Evolutionary conservation across 2,329 filamentous ascomycete species (phyloP), one percentile per base, ranked within the genome.

Genomic region (Neoascochyta sp.): DNA sequence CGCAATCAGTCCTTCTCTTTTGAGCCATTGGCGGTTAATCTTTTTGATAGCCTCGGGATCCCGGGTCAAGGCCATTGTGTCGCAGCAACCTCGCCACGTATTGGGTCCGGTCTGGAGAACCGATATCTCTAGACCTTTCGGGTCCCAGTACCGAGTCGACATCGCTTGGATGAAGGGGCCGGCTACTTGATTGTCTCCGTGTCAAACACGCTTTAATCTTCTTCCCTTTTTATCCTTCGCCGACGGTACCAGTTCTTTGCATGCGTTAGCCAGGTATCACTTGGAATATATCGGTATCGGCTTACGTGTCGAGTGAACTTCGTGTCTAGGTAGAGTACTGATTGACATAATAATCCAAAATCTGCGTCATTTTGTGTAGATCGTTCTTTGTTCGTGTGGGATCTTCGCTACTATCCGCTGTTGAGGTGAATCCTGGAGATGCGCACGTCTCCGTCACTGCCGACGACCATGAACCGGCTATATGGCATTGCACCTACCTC

Each of bases 201-300:
- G 34, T 52, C 47, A 3, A 58, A 41, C 4, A 61, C 36, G 3
- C 50, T 50, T 35, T 65, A 58, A 37, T 95, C 92, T 42, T 95
- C 86, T 22, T 86, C 75, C 56, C 72, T 84, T 63, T 94, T 95
- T 42, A 81, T 62, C 59, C 76, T 68, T 12, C 76, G 70, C 3
- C 76, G 83, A 23, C 88, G 80, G 66, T 98, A 98, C 86, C 87
- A 95, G 64, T 89, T 92, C 38, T 87, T 71, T 74, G 27, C 27
- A 13, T 13, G 20, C 5, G 25, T 54, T 27, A 54, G 48, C 26
- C 24, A 36, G 22, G 22, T 17, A 23, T 31, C 19, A 16, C n/a
- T 27, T 18, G 19, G 4, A 16, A 18, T 10, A n/a, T 18, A 2
- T 15, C 24, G 16, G 19, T n/a, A 18, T 21, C 10, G 16, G 32